Evolutionary conservation across 192 early-diverging fungal genomes (phyloP).

Genomic region (Piromyces finnis): DNA sequence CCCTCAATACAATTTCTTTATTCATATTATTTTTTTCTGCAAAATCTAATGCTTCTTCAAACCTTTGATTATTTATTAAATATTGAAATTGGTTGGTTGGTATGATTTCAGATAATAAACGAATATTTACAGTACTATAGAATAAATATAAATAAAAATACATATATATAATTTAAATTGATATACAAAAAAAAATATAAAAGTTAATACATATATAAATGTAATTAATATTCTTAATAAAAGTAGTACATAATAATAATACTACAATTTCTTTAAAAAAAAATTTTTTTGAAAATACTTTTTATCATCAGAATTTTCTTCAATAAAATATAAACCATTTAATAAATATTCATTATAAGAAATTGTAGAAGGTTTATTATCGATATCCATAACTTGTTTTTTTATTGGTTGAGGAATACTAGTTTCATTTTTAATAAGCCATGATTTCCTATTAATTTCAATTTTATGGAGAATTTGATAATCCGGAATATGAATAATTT

Average conservation of each 20-base stretch:
- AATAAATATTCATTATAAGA: not conserved
- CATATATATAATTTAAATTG: no score
- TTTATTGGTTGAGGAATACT: not conserved
- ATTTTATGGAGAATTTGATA: not conserved
- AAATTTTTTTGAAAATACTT: no score
- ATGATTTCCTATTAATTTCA: not conserved
- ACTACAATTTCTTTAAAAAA: no score
- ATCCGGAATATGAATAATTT: not conserved
- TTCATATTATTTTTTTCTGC: not conserved
- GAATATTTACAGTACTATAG: not conserved
- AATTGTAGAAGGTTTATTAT: not conserved
- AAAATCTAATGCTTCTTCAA: not conserved
- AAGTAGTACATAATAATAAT: no score
- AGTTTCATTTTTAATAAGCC: not conserved
- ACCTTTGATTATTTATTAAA: not conserved
- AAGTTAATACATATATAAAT: no score
- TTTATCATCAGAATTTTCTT: not conserved
- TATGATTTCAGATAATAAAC: not conserved
- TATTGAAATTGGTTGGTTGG: not conserved
- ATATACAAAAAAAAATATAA: no score
- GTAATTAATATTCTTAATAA: no score
- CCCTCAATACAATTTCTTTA: not conserved
- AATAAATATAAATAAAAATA: no score
- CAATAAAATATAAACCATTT: not conserved
- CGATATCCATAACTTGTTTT: not conserved